A percentile compares a stretch with the other conserved stretches of the same genome.
Conservation (phyloP, 441 rosid species). For the Syzygium syzygioides region DNA sequence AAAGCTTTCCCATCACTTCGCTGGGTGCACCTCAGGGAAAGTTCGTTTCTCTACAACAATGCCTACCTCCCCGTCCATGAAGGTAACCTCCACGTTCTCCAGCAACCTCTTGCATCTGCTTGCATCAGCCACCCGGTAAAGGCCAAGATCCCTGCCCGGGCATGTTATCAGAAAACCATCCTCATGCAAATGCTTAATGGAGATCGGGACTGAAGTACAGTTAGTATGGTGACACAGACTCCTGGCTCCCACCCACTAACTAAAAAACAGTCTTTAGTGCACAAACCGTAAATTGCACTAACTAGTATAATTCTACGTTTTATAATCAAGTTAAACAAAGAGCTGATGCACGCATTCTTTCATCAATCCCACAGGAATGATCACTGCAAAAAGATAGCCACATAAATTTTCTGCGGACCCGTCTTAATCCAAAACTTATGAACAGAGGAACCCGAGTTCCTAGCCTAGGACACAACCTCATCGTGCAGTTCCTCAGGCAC, state of each 20-base stretch:
- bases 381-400: not conserved
- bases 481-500: not conserved
- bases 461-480: not conserved
- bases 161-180: conserved; percentile 84
- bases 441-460: not conserved
- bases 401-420: not conserved
- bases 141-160: conserved; percentile 98
- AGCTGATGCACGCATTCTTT: not conserved
- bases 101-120: conserved; percentile 99
- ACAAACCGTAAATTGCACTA: not conserved
- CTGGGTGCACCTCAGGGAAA: not conserved
- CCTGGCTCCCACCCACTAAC: not conserved
- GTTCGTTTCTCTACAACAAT: not conserved
- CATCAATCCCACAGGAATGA: not conserved
- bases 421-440: not conserved
- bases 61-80: conserved; percentile 92
- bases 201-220: not conserved
- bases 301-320: not conserved
- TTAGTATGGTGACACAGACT: not conserved
- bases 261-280: not conserved
- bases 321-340: not conserved
- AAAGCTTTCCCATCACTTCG: not conserved
- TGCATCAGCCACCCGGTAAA: conserved; percentile 48
- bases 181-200: not conserved
- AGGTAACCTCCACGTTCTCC: conserved; percentile 99